Percentiles rank a stretch among this genome's conserved stretches.
Evolutionary conservation across 148 eudicot genomes (phyloP).

Genomic region (Spergularia bocconei): DNA sequence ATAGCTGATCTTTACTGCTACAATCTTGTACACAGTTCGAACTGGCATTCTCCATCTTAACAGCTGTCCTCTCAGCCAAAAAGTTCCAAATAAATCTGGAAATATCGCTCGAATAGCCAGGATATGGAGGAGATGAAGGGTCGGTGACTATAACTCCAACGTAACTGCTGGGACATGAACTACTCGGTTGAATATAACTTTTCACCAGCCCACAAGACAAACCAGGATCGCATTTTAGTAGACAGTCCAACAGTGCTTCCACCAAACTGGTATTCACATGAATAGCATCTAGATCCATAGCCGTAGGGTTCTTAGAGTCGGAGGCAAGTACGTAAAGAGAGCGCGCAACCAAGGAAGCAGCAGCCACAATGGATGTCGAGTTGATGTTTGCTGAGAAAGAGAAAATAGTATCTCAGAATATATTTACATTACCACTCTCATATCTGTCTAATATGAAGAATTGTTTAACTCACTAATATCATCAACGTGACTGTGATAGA

Average conservation of each 20-base stretch:
- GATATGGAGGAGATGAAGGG: constrained; percentile 72
- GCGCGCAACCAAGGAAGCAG: constrained; percentile 91
- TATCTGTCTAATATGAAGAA: constrained; percentile 1
- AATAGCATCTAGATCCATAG: constrained; percentile 41
- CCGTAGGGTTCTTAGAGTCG: constrained; percentile 36
- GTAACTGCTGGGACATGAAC: constrained; percentile 80
- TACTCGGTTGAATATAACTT: constrained; percentile 63
- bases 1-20: constrained; percentile 48
- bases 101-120: constrained; percentile 67
- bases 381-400: constrained; percentile 71
- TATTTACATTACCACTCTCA: not conserved
- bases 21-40: constrained; percentile 66
- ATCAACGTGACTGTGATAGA: constrained; percentile 91
- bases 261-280: constrained; percentile 67
- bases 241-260: constrained; percentile 79
- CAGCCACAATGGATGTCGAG: constrained; percentile 72
- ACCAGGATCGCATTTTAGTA: constrained; percentile 83
- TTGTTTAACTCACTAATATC: constrained; percentile 58
- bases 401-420: constrained; percentile 6
- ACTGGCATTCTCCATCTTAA: constrained; percentile 38
- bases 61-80: constrained; percentile 78
- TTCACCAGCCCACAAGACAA: constrained; percentile 76
- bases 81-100: constrained; percentile 90
- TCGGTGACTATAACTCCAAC: constrained; percentile 81
- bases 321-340: constrained; percentile 77